Evolutionary conservation across 768 basidiomycete genomes (phyloP), one percentile per base, ranked within the genome.

Genomic region (Trametes cingulata): DNA sequence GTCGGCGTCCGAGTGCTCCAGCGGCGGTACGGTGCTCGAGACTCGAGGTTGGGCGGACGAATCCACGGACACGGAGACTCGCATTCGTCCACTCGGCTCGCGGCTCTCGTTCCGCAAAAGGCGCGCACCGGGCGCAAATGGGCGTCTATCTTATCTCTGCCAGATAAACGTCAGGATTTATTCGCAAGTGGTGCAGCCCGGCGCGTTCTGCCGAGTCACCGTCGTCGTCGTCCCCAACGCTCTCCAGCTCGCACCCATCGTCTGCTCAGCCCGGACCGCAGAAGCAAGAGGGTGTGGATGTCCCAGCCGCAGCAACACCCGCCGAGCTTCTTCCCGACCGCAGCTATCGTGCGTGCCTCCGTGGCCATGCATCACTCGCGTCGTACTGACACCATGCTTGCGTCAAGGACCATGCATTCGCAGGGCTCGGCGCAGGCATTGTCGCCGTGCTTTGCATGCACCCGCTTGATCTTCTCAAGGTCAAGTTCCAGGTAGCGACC

Each of bases 361-460:
- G 17, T 20, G n/a, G 4, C 10, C 41, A 29, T 43, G 13, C 48
- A 49, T 40, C n/a, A 22, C 36, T 45, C 51, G 50, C 37, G 35
- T 51, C 8, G 12, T 3, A 47, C 50, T 62, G 43, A 60, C 61
- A 24, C 50, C 14, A 15, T 45, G 41, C 52, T 29, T 19, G 20
- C 37, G 14, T 66, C 25, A 52, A 96, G 93, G 97, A 98, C 74
- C 95, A 98, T 86, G 95, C 96, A 33, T 85, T 86, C 53, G 93
- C 94, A 43, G 97, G 97, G 56, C 83, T 98, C 52, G 89, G 91
- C 51, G 95, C 97, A 39, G 97, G 97, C 58, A 86, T 93, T 65
- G 87, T 89, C 68, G 91, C 93, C 36, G 94, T 95, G 48, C 79
- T 98, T 29, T 92, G 92, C 74, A 95, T 98, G 93, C 95, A 98